Conservation (phyloP, 352 stramenopile species). For the Globisporangium apiculatum region DNA sequence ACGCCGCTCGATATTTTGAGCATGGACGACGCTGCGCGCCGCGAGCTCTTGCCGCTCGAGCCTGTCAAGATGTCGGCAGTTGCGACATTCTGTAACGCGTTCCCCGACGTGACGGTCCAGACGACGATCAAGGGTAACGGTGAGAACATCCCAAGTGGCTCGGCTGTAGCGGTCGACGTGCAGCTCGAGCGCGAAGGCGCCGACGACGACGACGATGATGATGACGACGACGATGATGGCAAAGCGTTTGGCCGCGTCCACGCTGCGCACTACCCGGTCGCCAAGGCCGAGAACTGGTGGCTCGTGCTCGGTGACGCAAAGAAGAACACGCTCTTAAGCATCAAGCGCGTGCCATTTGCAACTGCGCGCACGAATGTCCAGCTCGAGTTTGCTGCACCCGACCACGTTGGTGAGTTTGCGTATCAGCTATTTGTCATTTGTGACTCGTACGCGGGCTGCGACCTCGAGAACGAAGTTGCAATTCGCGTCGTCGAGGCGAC, state of each 20-base stretch:
- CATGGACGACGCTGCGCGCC: constrained; percentile 91
- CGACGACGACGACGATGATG: constrained; percentile 89
- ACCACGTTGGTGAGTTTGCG: constrained; percentile 90
- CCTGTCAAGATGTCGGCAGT: constrained; percentile 94
- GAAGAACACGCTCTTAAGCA: constrained; percentile 94
- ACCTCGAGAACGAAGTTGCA: constrained; percentile 95
- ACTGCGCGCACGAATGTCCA: constrained; percentile 70
- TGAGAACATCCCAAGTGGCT: constrained; percentile 88
- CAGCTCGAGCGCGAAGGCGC: constrained; percentile 91
- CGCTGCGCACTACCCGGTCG: constrained; percentile 62
- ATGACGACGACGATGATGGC: constrained; percentile 42
- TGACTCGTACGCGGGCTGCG: constrained; percentile 97
- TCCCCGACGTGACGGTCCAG: constrained; percentile 96
- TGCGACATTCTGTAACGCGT: constrained; percentile 99
- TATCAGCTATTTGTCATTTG: constrained; percentile 99
- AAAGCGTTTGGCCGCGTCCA: constrained; percentile 36
- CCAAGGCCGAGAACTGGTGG: constrained; percentile 98
- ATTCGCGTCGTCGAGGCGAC: constrained; percentile 54
- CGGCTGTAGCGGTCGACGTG: constrained; percentile 86
- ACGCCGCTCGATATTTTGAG: constrained; percentile 84
- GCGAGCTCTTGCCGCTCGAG: constrained; percentile 85
- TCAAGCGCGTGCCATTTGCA: constrained; percentile 95
- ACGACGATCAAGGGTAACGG: constrained; percentile 88
- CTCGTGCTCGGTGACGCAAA: constrained; percentile 95
- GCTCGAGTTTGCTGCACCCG: constrained; percentile 95